Evolutionary conservation across 2,329 filamentous ascomycete species (phyloP), one percentile per base, ranked within the genome.

Genomic region (Capronia americana): DNA sequence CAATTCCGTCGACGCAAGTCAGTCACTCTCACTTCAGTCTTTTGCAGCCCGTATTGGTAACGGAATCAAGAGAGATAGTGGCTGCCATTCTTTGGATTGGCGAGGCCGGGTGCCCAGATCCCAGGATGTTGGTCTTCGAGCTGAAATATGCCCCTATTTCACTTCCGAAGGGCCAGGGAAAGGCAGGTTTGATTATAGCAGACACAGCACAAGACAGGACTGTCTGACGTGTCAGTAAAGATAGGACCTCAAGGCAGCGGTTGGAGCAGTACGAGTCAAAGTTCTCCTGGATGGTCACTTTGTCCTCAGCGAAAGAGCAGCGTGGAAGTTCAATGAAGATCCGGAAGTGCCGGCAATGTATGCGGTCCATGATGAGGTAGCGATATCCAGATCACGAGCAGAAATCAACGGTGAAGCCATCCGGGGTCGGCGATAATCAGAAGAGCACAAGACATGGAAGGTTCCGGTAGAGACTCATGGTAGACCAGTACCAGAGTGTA

Each of bases 401-500:
- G 38, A 44, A 44, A 44, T 7, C 34, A 30, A 30, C 1, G 11
- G 38, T 55, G 23, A 17, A 32, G 23, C 62, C 56, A 57, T 55
- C 57, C 63, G 51, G 48, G 44, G 51, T 26, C 12, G 32, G 34
- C 30, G 17, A 44, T 4, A 17, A 20, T 48, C 41, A 57, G 4
- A 41, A 32, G 24, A 57, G 34, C 34, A 66, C 53, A 26, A 46
- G 34, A 51, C 17, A 44, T 44, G 28, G 38, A 56, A 65, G 38
- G 4, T 34, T 24, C 57, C 44, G 44, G 51, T 57, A 17, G 4
- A n/a, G 14, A 53, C 20, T 24, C 28, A 53, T 50, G 48, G 48
- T 28, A 51, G 48, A 28, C 20, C 48, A 51, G 48, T 26, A 51
- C 48, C 48, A 12, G 48, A 51, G 28, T 46, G 50, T 61, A 68